Base-by-base conservation (phyloP, 2,329 filamentous ascomycete genomes). In the Esteya vermicola region DNA sequence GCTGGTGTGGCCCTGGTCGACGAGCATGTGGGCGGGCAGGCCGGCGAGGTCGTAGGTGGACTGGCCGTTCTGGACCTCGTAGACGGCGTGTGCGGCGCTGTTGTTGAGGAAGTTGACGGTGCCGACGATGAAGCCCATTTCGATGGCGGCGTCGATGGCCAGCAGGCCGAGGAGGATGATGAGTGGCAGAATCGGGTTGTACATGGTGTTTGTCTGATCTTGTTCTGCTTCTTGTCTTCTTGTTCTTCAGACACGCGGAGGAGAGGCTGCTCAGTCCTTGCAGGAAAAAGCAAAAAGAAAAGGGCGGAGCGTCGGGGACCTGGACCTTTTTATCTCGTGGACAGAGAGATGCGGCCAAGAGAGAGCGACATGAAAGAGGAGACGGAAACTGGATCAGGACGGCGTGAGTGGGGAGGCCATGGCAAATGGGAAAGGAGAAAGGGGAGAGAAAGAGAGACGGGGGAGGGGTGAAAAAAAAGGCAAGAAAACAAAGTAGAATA, bases 1-100 rank as follows among this genome's bases (percentile, higher is more conserved):
- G 39, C 56, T 57, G 21, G 62, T 61, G 43, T 65, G 54, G 13
- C 62, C 61, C 33, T 62, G 58, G 43, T 63, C 50, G 33, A 58
- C 52, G 42, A 67, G 48, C 13, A 61, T 42, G 31, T 54, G 28
- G 4, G 43, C 39, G 2, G 61, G 59, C 3, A 50, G 41, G 33
- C 57, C 57, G 9, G 47, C 38, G 10, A 63, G 44, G 3, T 39
- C 36, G 39, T 55, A 50, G 19, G 47, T 49, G 1, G 13, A 20
- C 12, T 26, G 3, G 25, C n/a, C 19, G 34, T 10, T 45, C 12
- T 39, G 39, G 45, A 61, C 48, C 6, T 39, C 41, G 35, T 55
- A 57, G 14, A 49, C 48, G 12, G 50, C 49, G 32, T 48, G 48
- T 28, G 52, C 57, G 1, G 41, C 23, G 35, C 41, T 39, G 20